Evolutionary conservation across 345 rosid genomes (phyloP), one percentile per base, ranked within the genome.

Genomic region (Melastoma malabathricum): DNA sequence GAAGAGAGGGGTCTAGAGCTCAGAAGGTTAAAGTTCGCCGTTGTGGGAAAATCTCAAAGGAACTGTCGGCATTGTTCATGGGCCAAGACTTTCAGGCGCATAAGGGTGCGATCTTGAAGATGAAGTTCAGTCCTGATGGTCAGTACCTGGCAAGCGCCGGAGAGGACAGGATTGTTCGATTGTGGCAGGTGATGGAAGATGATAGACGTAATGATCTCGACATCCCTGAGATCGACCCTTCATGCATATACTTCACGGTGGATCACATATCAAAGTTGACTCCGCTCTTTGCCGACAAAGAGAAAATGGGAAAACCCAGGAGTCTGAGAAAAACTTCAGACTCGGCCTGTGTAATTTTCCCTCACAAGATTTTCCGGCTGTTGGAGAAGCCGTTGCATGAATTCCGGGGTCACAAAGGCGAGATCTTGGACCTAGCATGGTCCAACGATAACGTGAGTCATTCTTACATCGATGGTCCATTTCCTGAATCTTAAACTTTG

Each of bases 1-100:
- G 55, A 3, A n/a, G 22, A 44, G 49, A 58, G 15, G 64, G 65
- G 51, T 45, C 61, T 51, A 75, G 69, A 72, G 58, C 75, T 18
- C 78, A 64, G 71, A 80, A 83, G 61, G 81, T 86, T 47, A 86
- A 78, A 67, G 95, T 86, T 27, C 75, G 74, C 31, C 85, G 75
- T 54, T 50, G 67, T 44, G 69, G 68, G 58, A 86, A 82, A 64
- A 75, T 63, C 13, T 58, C 56, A 19, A 86, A 78, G 66, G 88
- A 86, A 69, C 83, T 86, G 44, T 82, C 95, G 15, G 88, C 85
- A 43, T 73, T 86, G 57, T 82, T 65, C 47, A 71, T 44, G 49
- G 92, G 81, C 51, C 95, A 82, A 65, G 88, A 78, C 34, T 78
- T 86, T 58, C 78, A 66, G 69, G 92, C 95, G n/a, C 95, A 86